Base-by-base conservation (phyloP, 1,284 basidiomycete species). In the Ceratobasidium sp. region DNA sequence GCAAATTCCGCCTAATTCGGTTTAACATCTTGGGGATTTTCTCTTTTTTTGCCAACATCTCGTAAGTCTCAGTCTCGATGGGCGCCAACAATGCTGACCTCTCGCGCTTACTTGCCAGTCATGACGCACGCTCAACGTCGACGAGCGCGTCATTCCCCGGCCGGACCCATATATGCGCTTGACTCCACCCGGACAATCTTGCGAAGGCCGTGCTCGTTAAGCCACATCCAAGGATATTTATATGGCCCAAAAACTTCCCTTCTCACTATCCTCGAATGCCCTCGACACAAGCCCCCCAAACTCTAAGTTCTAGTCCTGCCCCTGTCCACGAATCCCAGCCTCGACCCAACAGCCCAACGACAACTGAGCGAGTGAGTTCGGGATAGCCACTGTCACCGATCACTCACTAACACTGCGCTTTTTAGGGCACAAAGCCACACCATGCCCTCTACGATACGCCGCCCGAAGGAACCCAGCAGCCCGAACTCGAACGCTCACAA, bases 321-420 rank as follows among this genome's bases (percentile, higher is more conserved):
- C 66, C 66, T 51, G n/a, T 68, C 3, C 44, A 28, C 12, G 66
- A 68, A 68, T 51, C 66, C 3, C 66, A 68, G 46, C 66, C 66
- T 26, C 66, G 26, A 68, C 44, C 23, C 7, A 28, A 51, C 66
- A 49, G n/a, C 23, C 46, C 63, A 4, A 46, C 42, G 1, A 66
- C 63, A 20, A 66, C 42, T 5, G 63, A 20, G 15, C 33, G 20
- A 15, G 63, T 46, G n/a, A 42, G 39, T 46, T 10, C 26, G 9
- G 13, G 26, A 6, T 61, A 18, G 10, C n/a, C n/a, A 58, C 55
- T 28, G 13, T 4, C 9, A 61, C 60, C 26, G 26, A 56, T 56
- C 26, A 23, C 26, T 28, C 28, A 33, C 23, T 39, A 61, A 61
- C 13, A 20, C 13, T 18, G 15, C 40, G n/a, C 42, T 40, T 46